Evolutionary conservation across 106 monocot species (phyloP).

Genomic region (Dendrobium huoshanense): DNA sequence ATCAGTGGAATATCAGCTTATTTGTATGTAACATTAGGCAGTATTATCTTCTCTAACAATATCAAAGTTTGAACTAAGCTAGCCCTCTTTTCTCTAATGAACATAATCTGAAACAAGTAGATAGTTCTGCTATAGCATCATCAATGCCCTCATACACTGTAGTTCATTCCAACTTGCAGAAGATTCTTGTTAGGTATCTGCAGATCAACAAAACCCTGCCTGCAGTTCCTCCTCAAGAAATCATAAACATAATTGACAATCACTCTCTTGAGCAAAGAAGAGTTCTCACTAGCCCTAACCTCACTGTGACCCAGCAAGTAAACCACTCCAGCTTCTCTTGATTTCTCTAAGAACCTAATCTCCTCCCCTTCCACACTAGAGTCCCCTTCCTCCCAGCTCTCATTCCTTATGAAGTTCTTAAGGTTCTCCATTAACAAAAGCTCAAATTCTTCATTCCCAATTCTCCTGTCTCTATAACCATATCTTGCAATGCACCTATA

Average conservation of each 20-base stretch:
- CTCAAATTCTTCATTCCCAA: constrained; percentile 28
- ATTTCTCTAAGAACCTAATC: too few relatives aligned
- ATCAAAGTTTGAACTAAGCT: too few relatives aligned
- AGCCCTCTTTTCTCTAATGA: too few relatives aligned
- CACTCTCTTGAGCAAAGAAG: constrained; percentile 40
- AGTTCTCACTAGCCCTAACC: constrained; percentile 41
- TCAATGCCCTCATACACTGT: constrained; percentile 14
- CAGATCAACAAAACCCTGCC: constrained; percentile 21
- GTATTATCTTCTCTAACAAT: too few relatives aligned
- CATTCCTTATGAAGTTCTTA: constrained; percentile 25
- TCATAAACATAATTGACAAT: constrained; percentile 38
- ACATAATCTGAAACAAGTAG: too few relatives aligned
- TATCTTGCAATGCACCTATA: constrained; percentile 43
- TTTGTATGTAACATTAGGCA: too few relatives aligned
- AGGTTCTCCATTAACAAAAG: constrained; percentile 30
- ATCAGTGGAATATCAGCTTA: too few relatives aligned
- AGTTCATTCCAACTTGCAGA: constrained; percentile 42
- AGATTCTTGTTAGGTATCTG: constrained; percentile 53
- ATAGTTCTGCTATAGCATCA: too few relatives aligned
- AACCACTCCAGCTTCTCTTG: constrained; percentile 25
- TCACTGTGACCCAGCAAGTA: constrained; percentile 41
- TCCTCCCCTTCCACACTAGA: constrained; percentile 14
- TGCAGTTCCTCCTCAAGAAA: constrained; percentile 50
- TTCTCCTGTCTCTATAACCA: constrained; percentile 38
- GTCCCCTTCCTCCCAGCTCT: constrained; percentile 3